Evolutionary conservation across 352 stramenopile species (phyloP).

Genomic region (Detonula confervacea): DNA sequence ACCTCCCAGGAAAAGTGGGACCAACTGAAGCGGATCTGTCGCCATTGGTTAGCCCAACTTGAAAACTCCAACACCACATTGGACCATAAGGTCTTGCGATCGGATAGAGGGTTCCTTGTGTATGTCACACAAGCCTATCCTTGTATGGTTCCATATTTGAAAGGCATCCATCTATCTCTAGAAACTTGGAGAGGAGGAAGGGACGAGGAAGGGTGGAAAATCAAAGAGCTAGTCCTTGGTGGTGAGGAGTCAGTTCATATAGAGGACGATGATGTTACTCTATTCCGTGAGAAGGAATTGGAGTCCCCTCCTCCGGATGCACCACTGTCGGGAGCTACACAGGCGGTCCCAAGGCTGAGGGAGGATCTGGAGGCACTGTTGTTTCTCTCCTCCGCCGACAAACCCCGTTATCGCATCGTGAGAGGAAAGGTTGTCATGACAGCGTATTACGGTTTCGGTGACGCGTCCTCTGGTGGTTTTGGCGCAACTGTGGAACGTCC

Average conservation of each 20-base stretch:
- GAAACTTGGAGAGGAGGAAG: slow-evolving; percentile 29
- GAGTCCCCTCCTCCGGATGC: no score
- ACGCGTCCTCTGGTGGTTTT: slow-evolving; percentile 45
- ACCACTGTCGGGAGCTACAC: slow-evolving; percentile 19
- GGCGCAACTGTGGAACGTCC: slow-evolving; percentile 1
- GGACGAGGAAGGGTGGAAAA: slow-evolving; percentile 59
- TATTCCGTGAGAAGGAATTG: no score
- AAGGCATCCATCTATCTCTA: slow-evolving; percentile 43
- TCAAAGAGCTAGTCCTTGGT: no score
- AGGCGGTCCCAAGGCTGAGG: slow-evolving; percentile 25
- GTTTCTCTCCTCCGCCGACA: slow-evolving; percentile 7
- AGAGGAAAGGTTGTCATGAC: not conserved
- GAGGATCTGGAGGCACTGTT: slow-evolving; percentile 44
- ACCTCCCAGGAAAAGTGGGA: slow-evolving; percentile 38
- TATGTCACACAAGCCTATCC: slow-evolving; percentile 41
- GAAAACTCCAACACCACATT: slow-evolving; percentile 35
- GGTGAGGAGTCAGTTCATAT: no score
- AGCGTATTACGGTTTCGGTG: slow-evolving; percentile 50
- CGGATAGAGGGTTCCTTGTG: slow-evolving; percentile 39
- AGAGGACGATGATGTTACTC: no score
- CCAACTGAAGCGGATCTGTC: not conserved
- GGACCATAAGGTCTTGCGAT: slow-evolving; percentile 15
- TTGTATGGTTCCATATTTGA: slow-evolving; percentile 42
- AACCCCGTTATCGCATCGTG: slow-evolving; percentile 19
- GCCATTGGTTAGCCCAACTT: no score